phyloP scores from a whole-genome alignment of 2,329 filamentous ascomycete genomes.

The Camptophora hylomeconis region DNA sequence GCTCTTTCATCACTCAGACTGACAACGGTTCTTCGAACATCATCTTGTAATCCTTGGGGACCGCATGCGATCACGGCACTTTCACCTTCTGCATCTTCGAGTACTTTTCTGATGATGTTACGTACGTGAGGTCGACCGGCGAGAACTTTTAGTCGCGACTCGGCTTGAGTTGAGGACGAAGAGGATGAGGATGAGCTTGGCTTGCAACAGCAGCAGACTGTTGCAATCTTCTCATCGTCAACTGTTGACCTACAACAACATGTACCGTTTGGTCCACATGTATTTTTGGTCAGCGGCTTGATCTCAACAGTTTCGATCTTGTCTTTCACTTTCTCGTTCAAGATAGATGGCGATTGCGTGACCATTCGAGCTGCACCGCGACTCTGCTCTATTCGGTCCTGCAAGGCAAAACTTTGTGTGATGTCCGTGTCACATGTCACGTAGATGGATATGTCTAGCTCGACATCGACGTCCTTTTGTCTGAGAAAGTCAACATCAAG shows the following conservation, averaged over 20 bases:
- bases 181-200: conserved; percentile 6
- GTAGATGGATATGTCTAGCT: conserved; percentile 41
- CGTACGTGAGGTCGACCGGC: conserved; percentile 40
- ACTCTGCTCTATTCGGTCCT: too few relatives aligned
- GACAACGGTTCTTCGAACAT: conserved; percentile 42
- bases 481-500: conserved; percentile 5
- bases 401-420: too few relatives aligned
- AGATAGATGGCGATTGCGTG: too few relatives aligned
- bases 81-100: conserved; percentile 49
- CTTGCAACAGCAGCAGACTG: conserved; percentile 6
- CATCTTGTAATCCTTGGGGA: conserved; percentile 40
- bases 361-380: too few relatives aligned
- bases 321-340: conserved; percentile 2
- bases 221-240: conserved; percentile 25
- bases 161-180: conserved; percentile 15
- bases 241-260: conserved; percentile 40
- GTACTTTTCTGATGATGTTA: conserved; percentile 38
- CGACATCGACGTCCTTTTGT: conserved; percentile 20
- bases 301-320: conserved; percentile 4
- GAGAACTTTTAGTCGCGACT: conserved; percentile 22
- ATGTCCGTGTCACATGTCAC: conserved; percentile 38
- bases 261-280: conserved; percentile 19
- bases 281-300: too few relatives aligned
- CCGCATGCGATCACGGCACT: conserved; percentile 52
- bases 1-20: conserved; percentile 50